Percentiles rank a stretch among this genome's conserved stretches.
Evolutionary conservation across 1,284 basidiomycete genomes (phyloP).

Genomic region (Inonotus obliquus): DNA sequence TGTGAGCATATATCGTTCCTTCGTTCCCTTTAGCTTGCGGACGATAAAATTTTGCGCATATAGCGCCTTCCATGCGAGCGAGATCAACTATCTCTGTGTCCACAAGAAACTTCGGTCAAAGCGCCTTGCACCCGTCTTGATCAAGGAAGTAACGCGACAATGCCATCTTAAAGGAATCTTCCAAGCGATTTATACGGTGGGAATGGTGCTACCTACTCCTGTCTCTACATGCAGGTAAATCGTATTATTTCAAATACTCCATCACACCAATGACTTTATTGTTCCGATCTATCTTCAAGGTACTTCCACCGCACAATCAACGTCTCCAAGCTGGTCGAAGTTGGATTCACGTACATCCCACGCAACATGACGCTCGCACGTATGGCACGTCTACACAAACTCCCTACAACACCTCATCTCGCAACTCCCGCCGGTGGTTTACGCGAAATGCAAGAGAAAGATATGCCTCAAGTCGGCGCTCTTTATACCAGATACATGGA

Average conservation of each 20-base stretch:
- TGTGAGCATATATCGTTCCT: constrained; percentile 47
- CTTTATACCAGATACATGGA: constrained; percentile 82
- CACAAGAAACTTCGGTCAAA: constrained; percentile 98
- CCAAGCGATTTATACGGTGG: constrained; percentile 97
- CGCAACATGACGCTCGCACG: constrained; percentile 83
- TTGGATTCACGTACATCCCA: constrained; percentile 86
- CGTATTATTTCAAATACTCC: background rate
- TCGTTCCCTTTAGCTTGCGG: background rate
- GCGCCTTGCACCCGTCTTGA: constrained; percentile 92
- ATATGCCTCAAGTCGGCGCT: constrained; percentile 69
- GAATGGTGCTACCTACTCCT: constrained; percentile 87
- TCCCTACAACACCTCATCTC: constrained; percentile 50
- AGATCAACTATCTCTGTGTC: constrained; percentile 98
- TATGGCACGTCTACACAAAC: constrained; percentile 72
- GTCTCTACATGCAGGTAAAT: constrained; percentile 72
- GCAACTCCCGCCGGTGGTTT: constrained; percentile 33
- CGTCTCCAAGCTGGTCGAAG: constrained; percentile 87
- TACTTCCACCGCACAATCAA: constrained; percentile 95
- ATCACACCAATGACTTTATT: background rate
- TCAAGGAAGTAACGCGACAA: constrained; percentile 96
- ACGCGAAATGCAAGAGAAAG: constrained; percentile 84
- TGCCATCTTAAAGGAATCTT: constrained; percentile 89
- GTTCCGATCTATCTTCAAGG: constrained; percentile 33
- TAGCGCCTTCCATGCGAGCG: constrained; percentile 71
- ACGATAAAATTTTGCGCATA: background rate